Evolutionary conservation across 2,329 filamentous ascomycete genomes (phyloP), one percentile per base, ranked within the genome.

Genomic region (Fusarium goolgardi): DNA sequence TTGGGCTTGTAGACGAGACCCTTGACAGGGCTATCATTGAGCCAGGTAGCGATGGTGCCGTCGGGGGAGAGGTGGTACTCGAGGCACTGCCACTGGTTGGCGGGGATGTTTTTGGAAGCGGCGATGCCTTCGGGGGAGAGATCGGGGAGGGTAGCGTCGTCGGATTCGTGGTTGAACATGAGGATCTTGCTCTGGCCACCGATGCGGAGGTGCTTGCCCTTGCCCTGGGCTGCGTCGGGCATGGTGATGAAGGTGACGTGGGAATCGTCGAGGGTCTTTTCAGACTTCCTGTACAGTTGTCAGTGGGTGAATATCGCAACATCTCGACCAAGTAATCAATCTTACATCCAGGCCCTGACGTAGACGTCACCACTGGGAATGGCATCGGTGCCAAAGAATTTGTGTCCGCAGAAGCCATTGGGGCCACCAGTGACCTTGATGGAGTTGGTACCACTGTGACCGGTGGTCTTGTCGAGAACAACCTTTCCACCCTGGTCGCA

Each of bases 161-260:
- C 86, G 18, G 82, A 82, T 72, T 89, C 86, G 75, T 86, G 86
- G 81, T 89, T 89, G 81, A 85, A 89, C 86, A 89, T 88, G 34
- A 89, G 76, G 72, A 89, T 88, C 66, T 83, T 81, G 78, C 78
- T 84, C 76, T 88, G 86, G 7, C 86, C 86, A 43, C 86, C 86
- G 61, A 89, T 88, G 57, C 87, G 85, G 32, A 89, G 84, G 71
- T 89, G 86, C 77, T 89, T 88, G 55, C 83, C 83, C 44, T 76
- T 75, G 61, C 83, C 85, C 62, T 86, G 85, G 3, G 84, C 80
- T 0, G 85, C 79, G 77, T 89, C 87, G 4, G 86, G 83, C 85
- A 89, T 88, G 21, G 86, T 88, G 78, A 89, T 88, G 80, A 89
- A 89, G 46, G 85, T 83, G 64, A 89, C 85, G 77, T 89, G 87